Evolutionary conservation across 345 rosid species (phyloP), one percentile per base, ranked within the genome.

Genomic region (Conringia planisiliqua): DNA sequence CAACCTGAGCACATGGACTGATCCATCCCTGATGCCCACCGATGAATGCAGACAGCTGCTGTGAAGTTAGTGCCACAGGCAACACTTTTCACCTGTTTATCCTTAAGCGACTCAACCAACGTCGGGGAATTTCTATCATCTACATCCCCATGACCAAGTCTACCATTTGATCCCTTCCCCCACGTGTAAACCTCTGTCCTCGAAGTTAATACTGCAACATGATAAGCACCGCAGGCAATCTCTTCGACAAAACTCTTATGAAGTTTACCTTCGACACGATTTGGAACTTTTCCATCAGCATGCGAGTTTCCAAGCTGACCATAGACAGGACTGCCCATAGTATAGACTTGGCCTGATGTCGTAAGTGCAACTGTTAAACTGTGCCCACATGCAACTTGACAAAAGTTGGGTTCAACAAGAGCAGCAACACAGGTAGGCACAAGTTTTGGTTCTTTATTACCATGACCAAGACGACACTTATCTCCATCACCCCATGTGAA

Each of bases 401-500:
- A 86, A 73, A 95, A 90, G 80, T 82, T 95, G 51, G 97, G 97
- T 50, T 92, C 99, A 70, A 89, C 97, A 67, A 90, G 94, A 74
- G 96, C 93, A 81, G 97, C 97, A 78, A 95, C 99, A 80, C 92
- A 89, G 40, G 98, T 92, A 66, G 99, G 99, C 74, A 84, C 98
- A 39, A 92, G 87, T 80, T 85, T 95, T 48, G 91, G 70, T 80
- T 95, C 99, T 82, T 87, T 95, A 82, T 92, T 91, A 72, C 99
- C 97, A 75, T 92, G 99, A 73, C 99, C 99, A 71, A 95, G 99
- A 71, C 96, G 89, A 35, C 92, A 90, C 75, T 95, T 95, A 80
- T 95, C 99, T 56, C 97, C 99, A 79, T 92, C 99, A 18, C 99
- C 99, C 99, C 99, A 95, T 7, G 97, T 95, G 77, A 92, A 95